Evolutionary conservation across 2,329 filamentous ascomycete species (phyloP).

Genomic region (Botryotinia globosa): DNA sequence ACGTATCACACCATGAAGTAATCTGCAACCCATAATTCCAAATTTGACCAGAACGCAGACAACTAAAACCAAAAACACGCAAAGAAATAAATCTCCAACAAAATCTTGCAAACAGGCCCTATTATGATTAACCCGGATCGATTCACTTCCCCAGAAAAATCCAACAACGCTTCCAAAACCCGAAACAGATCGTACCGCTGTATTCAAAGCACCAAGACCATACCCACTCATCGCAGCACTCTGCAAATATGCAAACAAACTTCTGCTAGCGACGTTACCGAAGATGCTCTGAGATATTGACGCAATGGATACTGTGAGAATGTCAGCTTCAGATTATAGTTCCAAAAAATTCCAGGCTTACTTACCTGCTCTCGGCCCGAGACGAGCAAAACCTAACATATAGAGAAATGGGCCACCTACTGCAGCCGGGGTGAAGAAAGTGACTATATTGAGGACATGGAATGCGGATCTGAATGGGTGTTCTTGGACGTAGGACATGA

Average conservation of each 20-base stretch:
- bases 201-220: neutral
- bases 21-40: neutral
- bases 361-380: neutral
- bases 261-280: neutral
- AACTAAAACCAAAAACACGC: neutral
- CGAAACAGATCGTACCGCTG: neutral
- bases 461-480: neutral
- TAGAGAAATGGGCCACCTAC: neutral
- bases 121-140: neutral
- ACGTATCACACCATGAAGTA: neutral
- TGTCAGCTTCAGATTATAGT: fast-evolving
- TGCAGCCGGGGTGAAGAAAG: too few relatives aligned
- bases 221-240: neutral
- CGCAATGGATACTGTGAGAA: neutral
- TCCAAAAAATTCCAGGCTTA: fast-evolving
- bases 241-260: neutral
- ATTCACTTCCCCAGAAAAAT: neutral
- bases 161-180: neutral
- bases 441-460: fast-evolving
- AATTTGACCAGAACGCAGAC: neutral
- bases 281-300: neutral
- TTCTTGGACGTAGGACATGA: neutral
- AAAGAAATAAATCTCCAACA: fast-evolving
- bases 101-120: neutral
- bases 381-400: neutral